Evolutionary conservation across 1,284 basidiomycete genomes (phyloP), one percentile per base, ranked within the genome.

Genomic region (Sanghuangporus baumii): DNA sequence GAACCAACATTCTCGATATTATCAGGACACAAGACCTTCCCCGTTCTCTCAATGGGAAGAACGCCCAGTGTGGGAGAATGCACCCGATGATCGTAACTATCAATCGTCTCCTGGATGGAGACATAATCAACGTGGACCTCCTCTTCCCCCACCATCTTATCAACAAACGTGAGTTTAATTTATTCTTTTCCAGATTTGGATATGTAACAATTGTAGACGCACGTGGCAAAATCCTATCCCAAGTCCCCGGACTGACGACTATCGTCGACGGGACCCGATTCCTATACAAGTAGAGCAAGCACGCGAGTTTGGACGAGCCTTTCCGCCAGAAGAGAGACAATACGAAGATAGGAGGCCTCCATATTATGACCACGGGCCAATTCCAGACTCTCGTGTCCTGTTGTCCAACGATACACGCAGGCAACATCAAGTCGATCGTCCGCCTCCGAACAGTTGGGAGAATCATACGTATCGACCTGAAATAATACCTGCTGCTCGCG

Each of bases 81-180:
- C 60, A 18, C 59, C 60, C 2, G 57, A 60, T 14, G 41, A 54
- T 50, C 56, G 57, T 36, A 26, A 43, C 48, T 85, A 89, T 69
- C 88, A 89, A 71, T 86, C 88, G 23, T 87, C 86, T 40, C 83
- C 84, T 31, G 74, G 76, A 55, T 90, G 89, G 89, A 88, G 86
- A 70, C 82, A 87, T 66, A 74, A 73, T 11, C 83, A 84, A 68
- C 71, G 67, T 57, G 75, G 78, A 14, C 55, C 65, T 41, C 40
- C 43, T 18, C 40, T 11, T 55, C 14, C 54, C 56, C n/a, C 62
- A 52, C 56, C 63, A 62, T n/a, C 65, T 69, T 16, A 16, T 46
- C 43, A 16, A 46, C 43, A 46, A 46, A 18, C 20, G 47, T 66
- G 64, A 67, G 68, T 37, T 37, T 37, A 59, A 68, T 66, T 23